Base-by-base conservation (phyloP, 2,329 filamentous ascomycete species). In the Colletotrichum gloeosporioides region DNA sequence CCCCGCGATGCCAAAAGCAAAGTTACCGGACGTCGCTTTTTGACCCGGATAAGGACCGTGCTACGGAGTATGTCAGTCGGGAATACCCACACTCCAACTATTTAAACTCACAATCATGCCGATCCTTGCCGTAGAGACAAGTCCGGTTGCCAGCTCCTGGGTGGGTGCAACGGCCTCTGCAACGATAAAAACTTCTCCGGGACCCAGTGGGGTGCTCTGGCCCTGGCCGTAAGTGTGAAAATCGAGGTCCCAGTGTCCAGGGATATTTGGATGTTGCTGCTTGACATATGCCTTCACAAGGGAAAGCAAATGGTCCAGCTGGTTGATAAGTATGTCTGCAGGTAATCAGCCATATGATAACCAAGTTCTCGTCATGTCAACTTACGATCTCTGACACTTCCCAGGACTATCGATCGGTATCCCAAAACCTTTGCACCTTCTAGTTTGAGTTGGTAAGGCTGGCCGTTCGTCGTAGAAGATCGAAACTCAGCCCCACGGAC, bases 141-240 rank as follows among this genome's bases (percentile, higher is more conserved):
- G 34, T 1, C 82, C 84, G 7, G 82, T 87, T 0, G 89, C 87
- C 2, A 88, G 75, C 7, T 84, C 81, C 72, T 90, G 88, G 0
- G 87, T 86, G 0, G 83, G 75, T 0, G 89, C 89, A 5, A 89
- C 78, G 0, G 83, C 86, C 69, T 91, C 88, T 1, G 85, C 88
- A 8, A 90, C 80, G 12, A 91, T 77, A 69, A 87, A 89, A 0
- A 91, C 78, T 49, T 89, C 87, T 10, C 44, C 44, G 8, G 44
- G 44, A 8, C 44, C n/a, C n/a, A 22, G n/a, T 53, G 44, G 44
- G 3, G 44, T 53, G n/a, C n/a, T 53, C 12, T 53, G 44, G 1
- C 44, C 44, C 10, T 53, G 44, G 10, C 44, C 44, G 10, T 53
- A 53, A 12, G 44, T 53, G 44, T 53, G 44, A n/a, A 53, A 53